Evolutionary conservation across 169 alveolate genomes (phyloP).

Genomic region (Eimeria maxima): DNA sequence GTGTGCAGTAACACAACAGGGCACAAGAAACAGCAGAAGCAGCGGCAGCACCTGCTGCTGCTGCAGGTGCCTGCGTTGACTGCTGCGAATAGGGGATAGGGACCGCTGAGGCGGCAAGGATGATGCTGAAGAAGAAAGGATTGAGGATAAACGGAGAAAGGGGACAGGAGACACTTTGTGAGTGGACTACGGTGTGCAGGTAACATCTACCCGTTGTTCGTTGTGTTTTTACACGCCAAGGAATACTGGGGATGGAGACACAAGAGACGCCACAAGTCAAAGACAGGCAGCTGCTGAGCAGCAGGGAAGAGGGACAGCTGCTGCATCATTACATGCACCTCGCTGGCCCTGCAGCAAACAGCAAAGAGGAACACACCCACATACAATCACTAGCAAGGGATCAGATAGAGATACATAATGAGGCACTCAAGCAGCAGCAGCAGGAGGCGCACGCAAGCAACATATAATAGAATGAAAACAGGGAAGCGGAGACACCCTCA

Average conservation of each 20-base stretch:
- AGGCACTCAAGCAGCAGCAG: background rate
- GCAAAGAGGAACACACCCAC: background rate
- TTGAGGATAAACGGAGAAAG: background rate
- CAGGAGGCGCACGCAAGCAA: background rate
- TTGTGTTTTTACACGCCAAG: constrained; percentile 19
- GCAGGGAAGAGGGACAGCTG: constrained; percentile 56
- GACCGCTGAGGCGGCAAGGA: background rate
- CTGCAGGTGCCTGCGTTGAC: background rate
- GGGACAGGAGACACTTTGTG: background rate
- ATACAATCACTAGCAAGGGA: background rate
- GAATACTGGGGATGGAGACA: constrained; percentile 70
- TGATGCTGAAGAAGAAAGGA: background rate
- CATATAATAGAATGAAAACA: no score
- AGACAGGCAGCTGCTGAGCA: constrained; percentile 54
- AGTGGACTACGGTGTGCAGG: background rate
- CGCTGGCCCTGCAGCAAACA: constrained; percentile 67
- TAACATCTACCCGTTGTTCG: constrained; percentile 36
- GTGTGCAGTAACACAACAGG: background rate
- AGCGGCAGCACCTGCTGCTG: no score
- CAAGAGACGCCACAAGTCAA: constrained; percentile 71
- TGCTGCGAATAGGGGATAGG: background rate
- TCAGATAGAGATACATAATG: background rate
- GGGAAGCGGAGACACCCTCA: no score
- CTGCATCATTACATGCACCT: constrained; percentile 67
- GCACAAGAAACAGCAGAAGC: background rate